Evolutionary conservation across 345 rosid genomes (phyloP).

Genomic region (Aquilaria malaccensis): DNA sequence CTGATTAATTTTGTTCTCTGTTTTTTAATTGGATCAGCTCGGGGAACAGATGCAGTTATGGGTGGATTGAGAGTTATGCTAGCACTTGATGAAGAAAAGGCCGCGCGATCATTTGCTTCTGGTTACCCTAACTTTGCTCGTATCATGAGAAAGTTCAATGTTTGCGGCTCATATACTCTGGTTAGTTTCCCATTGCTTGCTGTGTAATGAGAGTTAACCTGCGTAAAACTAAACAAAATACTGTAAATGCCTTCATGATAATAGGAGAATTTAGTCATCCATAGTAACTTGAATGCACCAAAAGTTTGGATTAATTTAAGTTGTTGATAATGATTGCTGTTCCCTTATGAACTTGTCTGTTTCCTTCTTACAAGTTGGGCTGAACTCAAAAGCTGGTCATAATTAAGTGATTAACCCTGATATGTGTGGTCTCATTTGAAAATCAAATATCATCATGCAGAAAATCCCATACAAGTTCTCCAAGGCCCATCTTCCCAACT

Average conservation of each 20-base stretch:
- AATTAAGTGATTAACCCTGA: too few relatives aligned
- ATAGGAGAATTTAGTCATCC: too few relatives aligned
- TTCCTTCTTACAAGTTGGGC: neutral
- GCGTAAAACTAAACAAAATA: too few relatives aligned
- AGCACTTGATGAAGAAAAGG: slow-evolving; percentile 41
- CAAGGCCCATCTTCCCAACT: slow-evolving; percentile 40
- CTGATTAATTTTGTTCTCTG: neutral
- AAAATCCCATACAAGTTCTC: slow-evolving; percentile 57
- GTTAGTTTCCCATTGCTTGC: slow-evolving; percentile 23
- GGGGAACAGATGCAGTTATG: slow-evolving; percentile 13
- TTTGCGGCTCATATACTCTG: slow-evolving; percentile 58
- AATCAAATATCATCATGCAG: slow-evolving; percentile 22
- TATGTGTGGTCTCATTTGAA: too few relatives aligned
- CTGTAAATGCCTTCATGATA: too few relatives aligned
- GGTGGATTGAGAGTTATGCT: slow-evolving; percentile 32
- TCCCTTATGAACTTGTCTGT: neutral
- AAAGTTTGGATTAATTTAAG: too few relatives aligned
- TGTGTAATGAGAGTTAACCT: too few relatives aligned
- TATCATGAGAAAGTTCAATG: slow-evolving; percentile 54
- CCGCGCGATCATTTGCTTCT: slow-evolving; percentile 43
- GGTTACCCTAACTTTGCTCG: slow-evolving; percentile 47
- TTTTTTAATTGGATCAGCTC: slow-evolving; percentile 9
- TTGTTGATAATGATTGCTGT: too few relatives aligned
- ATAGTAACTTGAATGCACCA: too few relatives aligned
- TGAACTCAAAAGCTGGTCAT: too few relatives aligned